Base-by-base conservation (phyloP, 2,329 filamentous ascomycete species). In the Xylaria sp. region DNA sequence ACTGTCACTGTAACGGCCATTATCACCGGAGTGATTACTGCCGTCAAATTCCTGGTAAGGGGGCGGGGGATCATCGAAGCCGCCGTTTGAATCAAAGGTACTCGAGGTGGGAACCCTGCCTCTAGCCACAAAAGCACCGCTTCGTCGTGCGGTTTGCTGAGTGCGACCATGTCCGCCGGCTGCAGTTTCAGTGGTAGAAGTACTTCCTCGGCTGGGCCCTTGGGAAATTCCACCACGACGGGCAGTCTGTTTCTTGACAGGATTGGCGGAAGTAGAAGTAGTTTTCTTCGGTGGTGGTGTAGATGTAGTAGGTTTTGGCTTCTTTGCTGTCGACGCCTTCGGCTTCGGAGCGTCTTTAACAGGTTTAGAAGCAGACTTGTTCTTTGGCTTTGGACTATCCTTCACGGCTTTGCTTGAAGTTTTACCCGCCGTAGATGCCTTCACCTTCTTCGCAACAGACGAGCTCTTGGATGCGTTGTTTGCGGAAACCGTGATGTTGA, bases 401-500 rank as follows among this genome's bases (percentile, higher is more conserved):
- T 65, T 25, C 57, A n/a, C 53, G 62, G 63, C 17, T 67, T 56
- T 29, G 58, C 73, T 77, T 69, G 39, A 31, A 49, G 63, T n/a
- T 11, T 55, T 54, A 20, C 62, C 59, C 20, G 67, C 63, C 7
- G 69, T 25, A 9, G 72, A 67, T 10, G 59, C 63, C 69, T 75
- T 78, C 5, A 73, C 50, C 68, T 72, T 77, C 70, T 77, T 78
- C 20, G 69, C 38, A 15, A 66, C 44, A 3, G 71, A 61, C 60
- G 65, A 60, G 27, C 59, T 69, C n/a, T 58, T 63, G 36, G 71
- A 63, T 29, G 50, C 63, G 39, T 55, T 71, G 31, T 67, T 72
- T 11, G 73, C 67, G 15, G 73, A 74, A 31, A 77, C 60, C 5
- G 69, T 74, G 51, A 77, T 71, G 22, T 74, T 75, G 53, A 77